Conservation (phyloP, 129 eudicot species). For the Saposhnikovia divaricata region DNA sequence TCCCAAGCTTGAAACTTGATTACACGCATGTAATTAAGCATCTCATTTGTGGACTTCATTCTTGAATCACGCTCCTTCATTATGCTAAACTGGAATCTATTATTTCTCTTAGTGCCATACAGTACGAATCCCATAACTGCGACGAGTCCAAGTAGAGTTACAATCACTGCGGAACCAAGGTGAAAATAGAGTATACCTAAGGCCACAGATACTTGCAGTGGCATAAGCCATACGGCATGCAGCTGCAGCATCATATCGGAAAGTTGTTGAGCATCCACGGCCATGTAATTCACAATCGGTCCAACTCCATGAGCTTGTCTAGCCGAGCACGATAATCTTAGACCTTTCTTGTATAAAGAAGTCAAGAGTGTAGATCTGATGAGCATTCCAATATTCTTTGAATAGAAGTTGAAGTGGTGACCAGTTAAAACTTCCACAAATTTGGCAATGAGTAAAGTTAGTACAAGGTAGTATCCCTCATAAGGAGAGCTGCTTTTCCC, state of each 20-base stretch:
- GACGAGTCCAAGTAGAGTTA: constrained; percentile 41
- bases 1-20: constrained; percentile 82
- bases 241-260: constrained; percentile 90
- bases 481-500: constrained; percentile 51
- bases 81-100: constrained; percentile 4
- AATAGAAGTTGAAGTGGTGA: constrained; percentile 79
- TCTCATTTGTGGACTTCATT: constrained; percentile 56
- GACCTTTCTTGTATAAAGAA: constrained; percentile 72
- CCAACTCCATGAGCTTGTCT: constrained; percentile 87
- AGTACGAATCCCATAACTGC: constrained; percentile 43
- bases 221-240: constrained; percentile 79
- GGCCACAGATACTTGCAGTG: constrained; percentile 56
- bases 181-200: constrained; percentile 45
- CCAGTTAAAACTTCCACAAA: constrained; percentile 60
- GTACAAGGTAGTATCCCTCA: constrained; percentile 78
- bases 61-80: constrained; percentile 35
- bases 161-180: constrained; percentile 47
- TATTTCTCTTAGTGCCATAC: constrained; percentile 36
- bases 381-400: constrained; percentile 75
- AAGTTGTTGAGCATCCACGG: constrained; percentile 95
- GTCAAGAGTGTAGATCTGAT: constrained; percentile 69
- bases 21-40: constrained; percentile 18
- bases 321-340: constrained; percentile 77
- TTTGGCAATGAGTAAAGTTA: constrained; percentile 58
- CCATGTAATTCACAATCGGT: constrained; percentile 93